Base-by-base conservation (phyloP, 1,139 yeast species). In the Sugiyamaella grinbergsii region DNA sequence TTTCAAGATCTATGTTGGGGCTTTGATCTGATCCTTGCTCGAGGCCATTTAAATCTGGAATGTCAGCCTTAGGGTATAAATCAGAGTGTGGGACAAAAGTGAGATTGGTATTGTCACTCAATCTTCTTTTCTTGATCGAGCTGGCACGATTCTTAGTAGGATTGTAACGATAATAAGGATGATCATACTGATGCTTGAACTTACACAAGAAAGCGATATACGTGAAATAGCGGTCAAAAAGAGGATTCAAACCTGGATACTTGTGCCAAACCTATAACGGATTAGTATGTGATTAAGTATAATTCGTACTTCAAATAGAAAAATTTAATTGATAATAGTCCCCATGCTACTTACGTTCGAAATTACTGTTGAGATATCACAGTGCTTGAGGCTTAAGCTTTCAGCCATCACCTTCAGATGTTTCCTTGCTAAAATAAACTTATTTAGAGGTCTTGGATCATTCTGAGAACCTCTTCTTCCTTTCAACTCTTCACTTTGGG, bases 261-360 rank as follows among this genome's bases (percentile, higher is more conserved):
- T 37, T 5, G 6, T 23, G 15, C 41, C 41, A 37, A n/a, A 37
- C 18, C 41, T 37, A 22, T 23, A 34, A 16, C 8, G 8, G n/a
- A 15, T 34, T 34, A 34, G 32, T 28, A 5, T 10, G 8, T 23
- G 8, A 5, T 23, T 23, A 5, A 5, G 26, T 23, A n/a, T n/a
- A n/a, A n/a, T n/a, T n/a, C n/a, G n/a, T n/a, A n/a, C n/a, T n/a
- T n/a, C n/a, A n/a, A n/a, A n/a, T n/a, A n/a, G n/a, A n/a, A n/a
- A n/a, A n/a, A n/a, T n/a, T n/a, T n/a, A n/a, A n/a, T n/a, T n/a
- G n/a, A n/a, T n/a, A n/a, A n/a, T n/a, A n/a, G n/a, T n/a, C n/a
- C n/a, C n/a, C n/a, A n/a, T n/a, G n/a, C 16, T 29, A 47, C 54
- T 39, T 36, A 52, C 51, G 23, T 44, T 44, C 6, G 48, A 36